Conservation (phyloP, 2,329 filamentous ascomycete species). For the Ceratocystis alfenasii region DNA sequence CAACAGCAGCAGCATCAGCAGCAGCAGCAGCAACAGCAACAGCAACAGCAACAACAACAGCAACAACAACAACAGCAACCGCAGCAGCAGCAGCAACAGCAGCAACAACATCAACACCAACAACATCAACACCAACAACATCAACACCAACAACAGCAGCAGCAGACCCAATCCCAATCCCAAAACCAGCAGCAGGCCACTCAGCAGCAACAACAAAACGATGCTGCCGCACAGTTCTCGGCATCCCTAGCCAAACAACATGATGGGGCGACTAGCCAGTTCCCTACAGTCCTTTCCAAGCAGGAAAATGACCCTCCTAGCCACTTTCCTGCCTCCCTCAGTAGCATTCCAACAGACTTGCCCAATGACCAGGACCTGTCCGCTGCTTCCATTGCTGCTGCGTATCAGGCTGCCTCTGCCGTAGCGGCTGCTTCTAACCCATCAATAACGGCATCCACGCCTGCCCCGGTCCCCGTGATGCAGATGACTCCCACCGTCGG, state of each 20-base stretch:
- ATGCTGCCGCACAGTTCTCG: slow-evolving; percentile 20
- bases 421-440: slow-evolving; percentile 6
- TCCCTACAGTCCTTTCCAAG: background rate
- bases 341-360: slow-evolving; percentile 5
- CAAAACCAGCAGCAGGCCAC: slow-evolving; percentile 12
- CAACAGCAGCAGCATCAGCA: background rate
- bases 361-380: slow-evolving; percentile 14
- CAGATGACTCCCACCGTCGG: slow-evolving; percentile 7
- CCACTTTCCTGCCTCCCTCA: background rate
- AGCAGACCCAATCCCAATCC: background rate
- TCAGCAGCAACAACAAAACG: slow-evolving; percentile 21
- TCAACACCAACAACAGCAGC: slow-evolving; percentile 13
- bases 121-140: slow-evolving; percentile 10
- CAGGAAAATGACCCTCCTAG: background rate
- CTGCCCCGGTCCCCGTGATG: slow-evolving; percentile 11
- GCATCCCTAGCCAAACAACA: slow-evolving; percentile 11
- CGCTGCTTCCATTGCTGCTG: slow-evolving; percentile 16
- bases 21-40: slow-evolving; percentile 16
- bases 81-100: slow-evolving; percentile 19
- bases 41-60: slow-evolving; percentile 21
- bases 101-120: slow-evolving; percentile 10
- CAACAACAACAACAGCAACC: slow-evolving; percentile 21
- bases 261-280: background rate
- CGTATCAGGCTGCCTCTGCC: slow-evolving; percentile 17
- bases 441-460: slow-evolving; percentile 4